A percentile compares a stretch with the other conserved stretches of the same genome.
phyloP scores from a whole-genome alignment of 106 monocot species.

The Triglochin maritima region DNA sequence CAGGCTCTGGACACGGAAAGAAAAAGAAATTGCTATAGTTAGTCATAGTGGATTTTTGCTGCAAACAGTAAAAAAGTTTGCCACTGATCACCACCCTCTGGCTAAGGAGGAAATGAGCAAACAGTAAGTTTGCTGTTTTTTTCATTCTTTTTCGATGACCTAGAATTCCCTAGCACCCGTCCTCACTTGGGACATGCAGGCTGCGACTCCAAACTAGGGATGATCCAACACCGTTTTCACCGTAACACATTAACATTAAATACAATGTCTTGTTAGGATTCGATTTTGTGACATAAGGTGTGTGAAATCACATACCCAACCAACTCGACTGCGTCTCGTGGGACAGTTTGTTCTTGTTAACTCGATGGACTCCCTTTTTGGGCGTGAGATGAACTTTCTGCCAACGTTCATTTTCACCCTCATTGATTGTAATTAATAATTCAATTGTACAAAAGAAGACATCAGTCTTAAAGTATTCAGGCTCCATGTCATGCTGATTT shows the following conservation, averaged over 20 bases:
- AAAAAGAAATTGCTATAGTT: constrained; percentile 85
- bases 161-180: not conserved
- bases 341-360: too few relatives aligned
- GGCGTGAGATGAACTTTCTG: too few relatives aligned
- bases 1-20: constrained; percentile 92
- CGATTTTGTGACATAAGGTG: not conserved
- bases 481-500: too few relatives aligned
- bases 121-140: constrained; percentile 43
- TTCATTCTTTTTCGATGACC: not conserved
- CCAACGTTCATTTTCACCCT: too few relatives aligned
- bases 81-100: constrained; percentile 47
- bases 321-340: not conserved
- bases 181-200: not conserved
- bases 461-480: too few relatives aligned
- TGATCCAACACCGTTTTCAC: not conserved
- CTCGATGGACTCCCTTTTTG: too few relatives aligned
- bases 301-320: too few relatives aligned
- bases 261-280: not conserved
- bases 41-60: constrained; percentile 83
- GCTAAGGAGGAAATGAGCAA: constrained; percentile 64
- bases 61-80: constrained; percentile 43
- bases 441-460: too few relatives aligned
- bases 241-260: too few relatives aligned
- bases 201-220: not conserved
- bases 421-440: too few relatives aligned